A percentile compares a stretch with the other conserved stretches of the same genome.
These are phyloP conservation scores for Entrophospora sp. DNA, from an alignment of 192 early-diverging fungal genomes.

Conservation along the genomic window DNA sequence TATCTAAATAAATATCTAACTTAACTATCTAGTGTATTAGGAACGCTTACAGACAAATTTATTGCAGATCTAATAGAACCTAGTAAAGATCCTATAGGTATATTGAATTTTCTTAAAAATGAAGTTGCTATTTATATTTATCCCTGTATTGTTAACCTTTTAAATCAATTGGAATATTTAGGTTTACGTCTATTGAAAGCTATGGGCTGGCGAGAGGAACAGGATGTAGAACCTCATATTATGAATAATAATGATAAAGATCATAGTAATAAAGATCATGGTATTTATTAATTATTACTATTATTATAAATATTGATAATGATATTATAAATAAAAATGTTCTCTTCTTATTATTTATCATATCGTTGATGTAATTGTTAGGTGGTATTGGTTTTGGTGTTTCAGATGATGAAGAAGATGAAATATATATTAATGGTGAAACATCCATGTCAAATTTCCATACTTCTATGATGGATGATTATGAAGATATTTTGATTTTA, in stretches of 20 bases:
- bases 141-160: too few species aligned
- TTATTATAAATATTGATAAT: too few species aligned
- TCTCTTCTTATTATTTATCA: too few species aligned
- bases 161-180: not conserved
- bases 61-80: constrained; percentile 56
- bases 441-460: constrained; percentile 2
- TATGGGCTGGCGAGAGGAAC: constrained; percentile 87
- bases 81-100: constrained; percentile 48
- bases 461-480: constrained; percentile 21
- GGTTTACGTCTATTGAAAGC: constrained; percentile 58
- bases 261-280: constrained; percentile 4
- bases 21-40: constrained; percentile 35
- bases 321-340: too few species aligned
- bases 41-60: constrained; percentile 35
- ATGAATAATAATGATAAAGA: constrained; percentile 27
- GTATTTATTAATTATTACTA: too few species aligned
- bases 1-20: too few species aligned
- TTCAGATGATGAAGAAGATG: constrained; percentile 56
- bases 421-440: constrained; percentile 26
- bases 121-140: not conserved
- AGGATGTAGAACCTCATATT: constrained; percentile 70
- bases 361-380: too few species aligned
- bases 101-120: not conserved
- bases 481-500: constrained; percentile 23
- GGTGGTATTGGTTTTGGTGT: constrained; percentile 56